Evolutionary conservation across 345 rosid genomes (phyloP).

Genomic region (Eucalyptus pumila): DNA sequence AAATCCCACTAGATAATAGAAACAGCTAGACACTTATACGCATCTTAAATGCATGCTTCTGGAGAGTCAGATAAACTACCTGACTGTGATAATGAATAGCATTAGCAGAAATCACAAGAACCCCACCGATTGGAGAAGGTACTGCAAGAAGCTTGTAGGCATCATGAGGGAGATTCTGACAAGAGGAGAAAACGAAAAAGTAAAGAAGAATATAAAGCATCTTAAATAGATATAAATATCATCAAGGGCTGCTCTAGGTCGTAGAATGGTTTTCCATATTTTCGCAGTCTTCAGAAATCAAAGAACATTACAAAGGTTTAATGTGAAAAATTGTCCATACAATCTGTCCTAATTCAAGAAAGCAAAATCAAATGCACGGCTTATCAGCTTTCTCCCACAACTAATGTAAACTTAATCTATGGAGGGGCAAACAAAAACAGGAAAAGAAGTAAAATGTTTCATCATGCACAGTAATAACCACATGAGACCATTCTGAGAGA

Average conservation of each 20-base stretch:
- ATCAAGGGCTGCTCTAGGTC: not conserved
- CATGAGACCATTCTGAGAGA: not conserved
- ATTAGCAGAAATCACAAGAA: constrained; percentile 79
- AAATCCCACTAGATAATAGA: not conserved
- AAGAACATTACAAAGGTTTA: not conserved
- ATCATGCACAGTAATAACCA: not conserved
- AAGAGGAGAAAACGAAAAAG: not conserved
- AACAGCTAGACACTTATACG: not conserved
- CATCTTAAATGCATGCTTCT: not conserved
- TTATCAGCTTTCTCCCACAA: not conserved
- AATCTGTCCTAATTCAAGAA: not conserved
- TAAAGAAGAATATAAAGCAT: not conserved
- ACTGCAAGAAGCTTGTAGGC: constrained; percentile 93
- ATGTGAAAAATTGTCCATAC: not conserved
- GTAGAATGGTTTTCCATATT: not conserved
- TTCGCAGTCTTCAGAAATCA: not conserved
- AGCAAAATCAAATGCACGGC: not conserved
- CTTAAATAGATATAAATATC: not conserved
- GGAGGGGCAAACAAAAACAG: not conserved
- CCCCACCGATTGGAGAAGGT: constrained; percentile 96
- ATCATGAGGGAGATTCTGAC: constrained; percentile 95
- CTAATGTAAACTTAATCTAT: not conserved
- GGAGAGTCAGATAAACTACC: constrained; percentile 19
- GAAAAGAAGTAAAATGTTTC: not conserved
- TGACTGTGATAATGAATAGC: constrained; percentile 90